Conservation (phyloP, 495 filamentous ascomycete species). For the Annulohypoxylon maeteangense region DNA sequence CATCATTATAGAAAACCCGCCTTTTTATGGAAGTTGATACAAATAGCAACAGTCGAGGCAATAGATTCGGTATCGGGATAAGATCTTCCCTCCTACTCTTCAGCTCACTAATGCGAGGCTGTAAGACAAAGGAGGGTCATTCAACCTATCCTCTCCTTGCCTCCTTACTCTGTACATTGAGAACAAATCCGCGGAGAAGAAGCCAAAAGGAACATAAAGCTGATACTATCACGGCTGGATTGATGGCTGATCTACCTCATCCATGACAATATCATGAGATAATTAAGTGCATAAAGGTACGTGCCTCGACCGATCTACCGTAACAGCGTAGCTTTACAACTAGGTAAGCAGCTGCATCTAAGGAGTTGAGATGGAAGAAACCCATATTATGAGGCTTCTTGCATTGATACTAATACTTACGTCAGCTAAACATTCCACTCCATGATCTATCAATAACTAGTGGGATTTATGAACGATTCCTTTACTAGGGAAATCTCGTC, state of each 20-base stretch:
- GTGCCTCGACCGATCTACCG: neutral
- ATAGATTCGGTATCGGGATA: slow-evolving; percentile 15
- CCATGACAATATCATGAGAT: slow-evolving; percentile 7
- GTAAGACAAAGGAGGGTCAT: neutral
- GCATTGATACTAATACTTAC: neutral
- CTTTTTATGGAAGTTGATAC: neutral
- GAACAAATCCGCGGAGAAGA: neutral
- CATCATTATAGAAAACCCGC: neutral
- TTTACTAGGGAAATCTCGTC: neutral
- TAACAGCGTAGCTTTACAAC: neutral
- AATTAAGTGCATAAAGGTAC: neutral
- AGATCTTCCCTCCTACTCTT: slow-evolving; percentile 1
- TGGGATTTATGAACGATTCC: neutral
- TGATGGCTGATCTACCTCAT: slow-evolving; percentile 3
- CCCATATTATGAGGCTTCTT: neutral
- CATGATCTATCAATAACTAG: too few species aligned
- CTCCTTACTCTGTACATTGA: neutral
- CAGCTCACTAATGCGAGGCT: slow-evolving; percentile 12
- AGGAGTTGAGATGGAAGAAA: neutral
- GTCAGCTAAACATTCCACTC: neutral
- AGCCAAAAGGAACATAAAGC: neutral
- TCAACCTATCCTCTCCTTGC: neutral
- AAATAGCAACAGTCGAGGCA: neutral
- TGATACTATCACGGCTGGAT: neutral
- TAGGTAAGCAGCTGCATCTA: neutral